Conservation (phyloP, 345 rosid species). For the Heritiera littoralis region DNA sequence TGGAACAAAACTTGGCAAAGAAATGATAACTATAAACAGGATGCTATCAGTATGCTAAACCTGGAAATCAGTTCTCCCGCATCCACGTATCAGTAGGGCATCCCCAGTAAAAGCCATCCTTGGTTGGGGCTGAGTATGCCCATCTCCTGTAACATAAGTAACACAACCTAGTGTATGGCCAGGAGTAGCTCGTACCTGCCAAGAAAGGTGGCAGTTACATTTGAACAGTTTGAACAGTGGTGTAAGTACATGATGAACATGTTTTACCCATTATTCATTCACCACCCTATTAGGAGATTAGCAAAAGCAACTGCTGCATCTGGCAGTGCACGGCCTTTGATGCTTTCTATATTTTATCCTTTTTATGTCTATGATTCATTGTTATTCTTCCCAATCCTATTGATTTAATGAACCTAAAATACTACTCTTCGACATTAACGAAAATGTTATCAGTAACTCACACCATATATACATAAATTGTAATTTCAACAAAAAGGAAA, state of each 20-base stretch:
- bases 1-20: background rate
- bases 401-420: background rate
- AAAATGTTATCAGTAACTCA: background rate
- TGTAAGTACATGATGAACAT: background rate
- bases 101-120: slow-evolving; percentile 95
- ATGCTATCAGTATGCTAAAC: slow-evolving; percentile 26
- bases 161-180: slow-evolving; percentile 81
- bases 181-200: background rate
- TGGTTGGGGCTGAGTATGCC: slow-evolving; percentile 71
- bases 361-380: background rate
- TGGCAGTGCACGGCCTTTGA: background rate
- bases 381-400: background rate
- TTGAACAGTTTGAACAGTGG: background rate
- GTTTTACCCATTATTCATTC: background rate
- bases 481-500: background rate
- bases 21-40: background rate
- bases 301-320: background rate
- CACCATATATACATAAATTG: background rate
- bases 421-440: background rate
- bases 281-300: background rate
- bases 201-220: background rate
- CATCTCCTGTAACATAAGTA: slow-evolving; percentile 88
- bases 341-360: background rate
- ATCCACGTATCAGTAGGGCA: slow-evolving; percentile 81
- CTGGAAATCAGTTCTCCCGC: slow-evolving; percentile 98